Base-by-base conservation (phyloP, 2,329 filamentous ascomycete species). In the Penicillium thymicola region DNA sequence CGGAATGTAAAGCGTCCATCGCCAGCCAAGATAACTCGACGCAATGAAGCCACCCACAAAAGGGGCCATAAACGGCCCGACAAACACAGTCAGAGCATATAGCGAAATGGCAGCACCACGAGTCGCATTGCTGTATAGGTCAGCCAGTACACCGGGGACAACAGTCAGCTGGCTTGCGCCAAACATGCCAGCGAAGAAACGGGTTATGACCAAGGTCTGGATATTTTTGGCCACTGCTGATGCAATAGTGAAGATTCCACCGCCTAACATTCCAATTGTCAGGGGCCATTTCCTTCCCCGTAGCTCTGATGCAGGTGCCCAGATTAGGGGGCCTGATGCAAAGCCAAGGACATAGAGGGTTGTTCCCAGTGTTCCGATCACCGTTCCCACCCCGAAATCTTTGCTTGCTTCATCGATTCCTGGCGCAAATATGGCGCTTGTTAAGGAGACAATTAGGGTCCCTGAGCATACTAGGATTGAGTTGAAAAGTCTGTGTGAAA, bases 371-470 rank as follows among this genome's bases (percentile, higher is more conserved):
- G 69, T 73, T 2, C 74, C 67, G 4, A 80, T 73, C 58, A 78
- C 73, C 4, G 54, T 65, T 10, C 73, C 70, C 3, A 80, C 75
- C 6, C 73, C 58, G 61, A 81, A 81, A 16, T 77, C 70, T 16
- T 57, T 50, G n/a, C 84, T 81, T 5, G 89, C 80, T 14, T 74
- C 64, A 7, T 61, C 59, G 1, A 85, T 89, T 4, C 86, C 86
- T 14, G 85, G 77, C 1, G 87, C 88, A 73, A 90, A 90, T 63
- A 90, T 85, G 69, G 83, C 86, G 5, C 72, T 74, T 1, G 76
- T 76, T 49, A 83, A 81, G 0, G 81, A 78, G 3, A 79, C 72
- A 5, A 75, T 70, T 8, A 84, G 70, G 2, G 82, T 82, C 7
- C 77, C 79, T 46, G 78, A 81, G 48, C 67, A 71, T 7, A 62